These are phyloP conservation scores for Cercospora citrullina DNA, from an alignment of 2,329 filamentous ascomycete genomes.

Conservation along the genomic window DNA sequence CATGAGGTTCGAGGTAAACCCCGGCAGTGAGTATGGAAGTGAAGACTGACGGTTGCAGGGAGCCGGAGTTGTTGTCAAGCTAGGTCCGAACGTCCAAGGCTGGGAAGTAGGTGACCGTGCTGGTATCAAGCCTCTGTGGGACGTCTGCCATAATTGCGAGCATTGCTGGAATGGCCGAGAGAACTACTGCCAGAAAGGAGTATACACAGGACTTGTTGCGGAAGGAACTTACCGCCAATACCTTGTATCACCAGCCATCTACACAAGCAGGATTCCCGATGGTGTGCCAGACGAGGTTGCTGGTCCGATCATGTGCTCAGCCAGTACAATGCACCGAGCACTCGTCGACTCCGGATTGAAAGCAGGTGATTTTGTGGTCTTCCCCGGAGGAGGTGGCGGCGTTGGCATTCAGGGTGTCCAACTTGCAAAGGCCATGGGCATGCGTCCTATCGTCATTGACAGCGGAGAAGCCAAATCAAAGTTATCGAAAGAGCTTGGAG, in stretches of 20 bases:
- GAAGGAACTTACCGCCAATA: conserved; percentile 61
- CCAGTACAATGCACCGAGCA: conserved; percentile 59
- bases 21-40: conserved; percentile 32
- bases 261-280: conserved; percentile 57
- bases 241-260: conserved; percentile 56
- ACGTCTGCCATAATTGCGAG: conserved; percentile 49
- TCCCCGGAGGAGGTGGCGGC: conserved; percentile 57
- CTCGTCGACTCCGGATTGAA: conserved; percentile 53
- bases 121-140: conserved; percentile 51
- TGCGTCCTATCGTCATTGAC: conserved; percentile 58
- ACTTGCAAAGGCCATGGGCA: conserved; percentile 51
- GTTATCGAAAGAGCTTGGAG: conserved; percentile 52
- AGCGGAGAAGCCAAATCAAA: conserved; percentile 51
- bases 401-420: conserved; percentile 60
- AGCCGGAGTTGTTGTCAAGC: conserved; percentile 58
- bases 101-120: conserved; percentile 57
- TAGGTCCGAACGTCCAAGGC: conserved; percentile 55
- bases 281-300: conserved; percentile 56
- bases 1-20: conserved; percentile 53
- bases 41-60: conserved; percentile 37
- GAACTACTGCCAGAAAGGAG: conserved; percentile 52
- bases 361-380: conserved; percentile 56
- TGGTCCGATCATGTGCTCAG: conserved; percentile 61
- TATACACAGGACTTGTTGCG: conserved; percentile 48
- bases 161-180: conserved; percentile 55